phyloP scores from a whole-genome alignment of 352 stramenopile species.

The Blastocystis sp. region DNA sequence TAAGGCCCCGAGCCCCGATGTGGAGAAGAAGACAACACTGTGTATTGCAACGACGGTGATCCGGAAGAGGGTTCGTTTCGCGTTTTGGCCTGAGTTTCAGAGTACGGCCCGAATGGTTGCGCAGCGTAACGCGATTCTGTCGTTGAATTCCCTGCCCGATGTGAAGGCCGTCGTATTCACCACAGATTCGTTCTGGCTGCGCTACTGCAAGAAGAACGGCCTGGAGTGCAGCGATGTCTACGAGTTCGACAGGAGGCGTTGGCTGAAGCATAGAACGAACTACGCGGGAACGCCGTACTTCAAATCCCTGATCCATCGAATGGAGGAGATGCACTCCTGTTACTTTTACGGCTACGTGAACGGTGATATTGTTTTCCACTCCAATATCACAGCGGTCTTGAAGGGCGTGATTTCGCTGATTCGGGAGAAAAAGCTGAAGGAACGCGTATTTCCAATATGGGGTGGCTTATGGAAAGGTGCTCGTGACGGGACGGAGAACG shows the following conservation, averaged over 20 bases:
- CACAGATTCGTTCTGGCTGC: constrained; percentile 2
- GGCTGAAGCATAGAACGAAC: not conserved
- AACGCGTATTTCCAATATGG: not conserved
- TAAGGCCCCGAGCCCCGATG: not conserved
- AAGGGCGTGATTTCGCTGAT: not conserved
- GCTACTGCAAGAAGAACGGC: constrained; percentile 13
- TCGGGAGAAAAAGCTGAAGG: not conserved
- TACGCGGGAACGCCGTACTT: constrained; percentile 5
- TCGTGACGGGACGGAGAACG: constrained; percentile 5
- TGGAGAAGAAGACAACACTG: not conserved
- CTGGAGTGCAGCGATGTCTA: not conserved
- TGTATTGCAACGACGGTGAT: constrained; percentile 21
- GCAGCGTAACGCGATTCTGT: constrained; percentile 7
- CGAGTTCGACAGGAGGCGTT: not conserved
- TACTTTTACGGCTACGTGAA: not conserved
- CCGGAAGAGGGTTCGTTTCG: not conserved
- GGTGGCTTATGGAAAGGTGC: not conserved
- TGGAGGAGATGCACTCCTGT: not conserved
- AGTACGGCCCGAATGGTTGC: not conserved
- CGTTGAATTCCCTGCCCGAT: not conserved
- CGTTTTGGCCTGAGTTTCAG: not conserved
- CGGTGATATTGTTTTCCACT: not conserved
- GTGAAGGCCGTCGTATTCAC: not conserved
- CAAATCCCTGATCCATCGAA: constrained; percentile 8
- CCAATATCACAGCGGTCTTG: not conserved